A percentile compares a stretch with the other conserved stretches of the same genome.
These are phyloP conservation scores for Paspalum vaginatum DNA, from an alignment of 176 grass and related monocot species.

Conservation along the genomic window DNA sequence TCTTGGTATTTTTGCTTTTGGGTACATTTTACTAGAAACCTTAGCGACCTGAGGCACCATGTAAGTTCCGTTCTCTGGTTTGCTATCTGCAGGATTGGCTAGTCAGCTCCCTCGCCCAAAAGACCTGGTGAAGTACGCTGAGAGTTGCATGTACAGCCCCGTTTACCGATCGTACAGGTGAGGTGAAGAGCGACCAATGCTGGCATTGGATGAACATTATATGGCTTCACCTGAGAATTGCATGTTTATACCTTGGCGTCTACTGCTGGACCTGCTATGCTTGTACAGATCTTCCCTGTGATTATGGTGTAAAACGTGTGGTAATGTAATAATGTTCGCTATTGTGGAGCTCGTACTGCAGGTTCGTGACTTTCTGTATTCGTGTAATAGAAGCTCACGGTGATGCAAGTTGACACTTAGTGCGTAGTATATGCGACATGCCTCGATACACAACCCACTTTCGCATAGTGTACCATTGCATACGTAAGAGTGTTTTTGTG, in stretches of 20 bases:
- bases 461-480: too few relatives aligned
- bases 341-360: background rate
- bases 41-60: background rate
- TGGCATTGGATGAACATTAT: background rate
- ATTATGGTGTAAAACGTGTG: background rate
- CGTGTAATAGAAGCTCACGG: slow-evolving; percentile 4
- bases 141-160: slow-evolving; percentile 94
- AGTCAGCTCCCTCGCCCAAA: slow-evolving; percentile 72
- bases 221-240: background rate
- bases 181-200: slow-evolving; percentile 1
- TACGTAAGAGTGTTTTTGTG: background rate
- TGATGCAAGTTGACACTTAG: background rate
- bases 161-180: slow-evolving; percentile 75
- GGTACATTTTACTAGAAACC: background rate
- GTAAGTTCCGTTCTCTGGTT: background rate
- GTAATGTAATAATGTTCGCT: background rate
- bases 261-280: background rate
- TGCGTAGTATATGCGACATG: background rate
- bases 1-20: slow-evolving; percentile 51
- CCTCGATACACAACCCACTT: too few relatives aligned
- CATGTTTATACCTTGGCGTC: background rate
- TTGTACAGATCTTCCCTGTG: background rate
- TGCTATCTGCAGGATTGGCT: slow-evolving; percentile 64
- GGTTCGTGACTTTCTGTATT: background rate
- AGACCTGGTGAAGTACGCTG: slow-evolving; percentile 65